Conservation (phyloP, 192 early-diverging fungal genomes). For the Glomus cerebriforme region DNA sequence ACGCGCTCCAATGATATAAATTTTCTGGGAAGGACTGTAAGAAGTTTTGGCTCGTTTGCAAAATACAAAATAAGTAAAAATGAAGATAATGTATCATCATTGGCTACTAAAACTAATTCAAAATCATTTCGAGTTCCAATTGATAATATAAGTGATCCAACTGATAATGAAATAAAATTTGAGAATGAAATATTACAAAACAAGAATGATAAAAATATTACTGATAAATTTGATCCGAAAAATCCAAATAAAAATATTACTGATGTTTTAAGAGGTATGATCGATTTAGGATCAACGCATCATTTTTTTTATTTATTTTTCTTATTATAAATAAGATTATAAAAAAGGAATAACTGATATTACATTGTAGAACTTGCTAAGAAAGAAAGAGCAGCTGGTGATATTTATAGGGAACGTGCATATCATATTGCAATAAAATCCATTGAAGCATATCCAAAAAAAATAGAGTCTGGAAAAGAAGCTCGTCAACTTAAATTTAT, state of each 20-base stretch:
- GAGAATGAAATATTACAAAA: no score
- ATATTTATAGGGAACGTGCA: slow-evolving; percentile 28
- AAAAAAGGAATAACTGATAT: not conserved
- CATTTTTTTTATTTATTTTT: no score
- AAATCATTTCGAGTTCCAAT: no score
- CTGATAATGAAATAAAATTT: not conserved
- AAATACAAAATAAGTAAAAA: not conserved
- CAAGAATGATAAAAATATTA: not conserved
- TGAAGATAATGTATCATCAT: not conserved
- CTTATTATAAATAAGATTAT: not conserved
- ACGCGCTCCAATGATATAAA: not conserved
- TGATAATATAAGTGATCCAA: no score
- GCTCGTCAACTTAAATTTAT: slow-evolving; percentile 18
- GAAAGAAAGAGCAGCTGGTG: not conserved
- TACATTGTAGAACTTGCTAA: slow-evolving; percentile 6
- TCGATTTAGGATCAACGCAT: not conserved
- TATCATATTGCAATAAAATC: slow-evolving; percentile 27
- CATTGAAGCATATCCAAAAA: slow-evolving; percentile 11
- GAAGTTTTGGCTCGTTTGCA: not conserved
- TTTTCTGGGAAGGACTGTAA: not conserved
- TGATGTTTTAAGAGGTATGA: not conserved
- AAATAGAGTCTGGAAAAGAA: slow-evolving; percentile 29
- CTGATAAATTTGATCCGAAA: not conserved
- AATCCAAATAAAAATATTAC: not conserved
- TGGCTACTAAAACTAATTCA: no score